Conservation (phyloP, 441 rosid genomes). For the Erodium trifolium region DNA sequence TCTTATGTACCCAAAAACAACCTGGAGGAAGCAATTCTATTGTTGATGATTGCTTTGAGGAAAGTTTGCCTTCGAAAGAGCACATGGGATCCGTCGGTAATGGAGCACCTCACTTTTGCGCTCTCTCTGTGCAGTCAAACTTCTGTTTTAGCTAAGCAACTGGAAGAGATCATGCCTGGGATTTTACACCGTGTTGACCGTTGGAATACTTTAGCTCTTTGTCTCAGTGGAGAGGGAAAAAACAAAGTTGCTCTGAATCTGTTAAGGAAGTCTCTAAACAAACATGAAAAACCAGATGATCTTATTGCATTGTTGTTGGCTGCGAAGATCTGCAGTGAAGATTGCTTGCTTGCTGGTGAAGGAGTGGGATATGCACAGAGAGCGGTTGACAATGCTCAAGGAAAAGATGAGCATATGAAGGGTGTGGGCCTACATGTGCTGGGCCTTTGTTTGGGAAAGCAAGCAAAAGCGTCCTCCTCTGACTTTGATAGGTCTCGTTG, state of each 20-base stretch:
- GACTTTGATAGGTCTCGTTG: constrained; percentile 74
- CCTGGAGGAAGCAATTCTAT: constrained; percentile 85
- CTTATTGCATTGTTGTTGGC: constrained; percentile 63
- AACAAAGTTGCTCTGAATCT: constrained; percentile 52
- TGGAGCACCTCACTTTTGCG: constrained; percentile 79
- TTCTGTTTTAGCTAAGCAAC: constrained; percentile 57
- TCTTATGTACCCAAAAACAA: constrained; percentile 73
- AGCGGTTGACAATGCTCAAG: constrained; percentile 48
- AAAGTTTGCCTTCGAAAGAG: constrained; percentile 56
- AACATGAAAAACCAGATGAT: constrained; percentile 64
- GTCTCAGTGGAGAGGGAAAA: constrained; percentile 51
- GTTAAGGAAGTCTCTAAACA: constrained; percentile 70
- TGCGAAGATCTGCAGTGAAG: constrained; percentile 73
- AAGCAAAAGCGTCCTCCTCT: constrained; percentile 59
- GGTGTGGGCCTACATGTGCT: constrained; percentile 64
- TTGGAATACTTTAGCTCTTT: constrained; percentile 81
- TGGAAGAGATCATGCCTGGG: constrained; percentile 80
- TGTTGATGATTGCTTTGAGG: constrained; percentile 67
- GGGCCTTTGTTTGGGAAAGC: constrained; percentile 84
- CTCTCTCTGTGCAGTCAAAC: constrained; percentile 70
- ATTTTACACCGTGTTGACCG: constrained; percentile 67
- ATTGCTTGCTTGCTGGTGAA: constrained; percentile 66
- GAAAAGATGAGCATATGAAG: constrained; percentile 61
- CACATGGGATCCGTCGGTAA: constrained; percentile 71
- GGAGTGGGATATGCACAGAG: constrained; percentile 66